These are phyloP conservation scores for Suillus spraguei DNA, from an alignment of 768 basidiomycete species.

Conservation along the genomic window DNA sequence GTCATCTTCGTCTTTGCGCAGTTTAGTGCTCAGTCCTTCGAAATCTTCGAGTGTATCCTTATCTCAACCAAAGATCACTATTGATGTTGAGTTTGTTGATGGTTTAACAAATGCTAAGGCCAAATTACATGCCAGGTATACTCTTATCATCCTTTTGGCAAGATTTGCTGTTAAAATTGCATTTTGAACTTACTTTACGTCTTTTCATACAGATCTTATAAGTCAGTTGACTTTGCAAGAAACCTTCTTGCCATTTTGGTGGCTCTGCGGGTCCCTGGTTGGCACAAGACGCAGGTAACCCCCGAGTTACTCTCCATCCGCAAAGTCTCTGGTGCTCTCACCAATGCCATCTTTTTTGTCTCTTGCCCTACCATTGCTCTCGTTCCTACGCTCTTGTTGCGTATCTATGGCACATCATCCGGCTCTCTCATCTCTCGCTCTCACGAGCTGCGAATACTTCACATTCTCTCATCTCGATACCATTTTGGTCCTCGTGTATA, in stretches of 20 bases:
- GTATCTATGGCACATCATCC: constrained; percentile 91
- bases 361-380: constrained; percentile 60
- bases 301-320: constrained; percentile 58
- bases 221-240: constrained; percentile 53
- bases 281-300: constrained; percentile 51
- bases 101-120: constrained; percentile 60
- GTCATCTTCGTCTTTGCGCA: constrained; percentile 14
- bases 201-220: constrained; percentile 63
- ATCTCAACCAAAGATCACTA: constrained; percentile 37
- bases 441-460: constrained; percentile 84
- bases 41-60: constrained; percentile 36
- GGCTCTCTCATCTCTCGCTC: constrained; percentile 85
- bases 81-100: constrained; percentile 53
- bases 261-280: constrained; percentile 57
- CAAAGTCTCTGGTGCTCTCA: constrained; percentile 90
- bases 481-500: constrained; percentile 89
- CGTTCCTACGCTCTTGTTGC: constrained; percentile 74
- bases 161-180: constrained; percentile 18
- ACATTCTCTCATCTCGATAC: constrained; percentile 86
- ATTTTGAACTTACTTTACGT: constrained; percentile 21
- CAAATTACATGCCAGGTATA: constrained; percentile 67
- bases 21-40: constrained; percentile 15
- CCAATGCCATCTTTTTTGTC: constrained; percentile 97
- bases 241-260: constrained; percentile 59
- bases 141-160: constrained; percentile 35